Conservation (phyloP, 805 yeast genomes). For the Starmerella vaccinii region DNA sequence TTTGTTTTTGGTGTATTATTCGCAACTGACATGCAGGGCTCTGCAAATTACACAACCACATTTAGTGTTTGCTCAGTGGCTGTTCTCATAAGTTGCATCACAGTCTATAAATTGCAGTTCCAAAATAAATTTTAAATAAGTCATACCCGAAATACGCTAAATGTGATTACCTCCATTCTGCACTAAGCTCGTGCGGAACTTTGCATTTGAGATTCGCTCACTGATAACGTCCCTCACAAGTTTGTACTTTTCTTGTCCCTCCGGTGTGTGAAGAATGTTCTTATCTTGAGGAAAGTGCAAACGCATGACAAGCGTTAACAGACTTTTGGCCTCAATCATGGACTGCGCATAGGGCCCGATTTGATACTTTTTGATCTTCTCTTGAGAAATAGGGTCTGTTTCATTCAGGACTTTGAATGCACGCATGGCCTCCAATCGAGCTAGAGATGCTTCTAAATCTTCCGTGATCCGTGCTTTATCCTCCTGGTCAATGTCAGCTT, state of each 20-base stretch:
- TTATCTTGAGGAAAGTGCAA: constrained; percentile 6
- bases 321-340: neutral
- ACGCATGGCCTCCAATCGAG: neutral
- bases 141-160: neutral
- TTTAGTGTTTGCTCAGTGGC: constrained; percentile 18
- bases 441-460: neutral
- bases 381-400: neutral
- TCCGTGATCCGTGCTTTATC: neutral
- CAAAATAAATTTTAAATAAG: neutral
- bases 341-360: constrained; percentile 10
- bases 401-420: neutral
- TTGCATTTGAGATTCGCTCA: neutral
- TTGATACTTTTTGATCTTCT: constrained; percentile 1
- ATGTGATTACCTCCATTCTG: neutral
- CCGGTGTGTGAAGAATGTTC: neutral
- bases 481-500: neutral
- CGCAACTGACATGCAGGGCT: constrained; percentile 51
- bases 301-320: neutral
- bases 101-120: constrained; percentile 11
- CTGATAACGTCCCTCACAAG: neutral
- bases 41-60: constrained; percentile 9
- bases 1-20: constrained; percentile 57
- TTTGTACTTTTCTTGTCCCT: neutral
- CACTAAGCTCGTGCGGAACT: neutral
- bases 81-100: constrained; percentile 8